A percentile compares a stretch with the other conserved stretches of the same genome.
Evolutionary conservation across 768 basidiomycete species (phyloP).

Genomic region (Termitomyces sp.): DNA sequence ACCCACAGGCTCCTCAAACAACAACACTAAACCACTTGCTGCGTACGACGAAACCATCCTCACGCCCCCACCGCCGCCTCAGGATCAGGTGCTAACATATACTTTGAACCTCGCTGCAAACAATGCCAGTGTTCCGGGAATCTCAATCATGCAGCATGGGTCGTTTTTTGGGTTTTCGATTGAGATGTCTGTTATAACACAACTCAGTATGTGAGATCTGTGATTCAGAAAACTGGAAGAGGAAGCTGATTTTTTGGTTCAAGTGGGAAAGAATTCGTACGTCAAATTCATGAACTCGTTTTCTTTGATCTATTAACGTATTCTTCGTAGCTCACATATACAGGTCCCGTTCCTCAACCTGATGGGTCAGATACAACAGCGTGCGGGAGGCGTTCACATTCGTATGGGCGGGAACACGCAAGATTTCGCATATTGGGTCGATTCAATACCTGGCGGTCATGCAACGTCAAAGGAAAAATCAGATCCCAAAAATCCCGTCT

Average conservation of each 20-base stretch:
- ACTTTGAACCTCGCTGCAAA: conserved; percentile 33
- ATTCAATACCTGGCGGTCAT: conserved; percentile 31
- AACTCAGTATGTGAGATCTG: conserved; percentile 39
- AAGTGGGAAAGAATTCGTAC: conserved; percentile 1
- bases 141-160: conserved; percentile 38
- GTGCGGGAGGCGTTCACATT: conserved; percentile 48
- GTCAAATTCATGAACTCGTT: neutral
- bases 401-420: conserved; percentile 69
- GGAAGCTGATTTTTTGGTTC: neutral
- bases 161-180: conserved; percentile 72
- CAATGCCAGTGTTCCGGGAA: conserved; percentile 23
- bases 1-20: conserved; percentile 16
- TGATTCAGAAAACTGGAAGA: neutral
- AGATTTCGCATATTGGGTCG: conserved; percentile 41
- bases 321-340: neutral
- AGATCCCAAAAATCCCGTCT: conserved; percentile 24
- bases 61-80: conserved; percentile 42
- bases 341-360: conserved; percentile 57
- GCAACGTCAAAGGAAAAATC: conserved; percentile 36
- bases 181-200: conserved; percentile 66
- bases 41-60: conserved; percentile 50
- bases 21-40: conserved; percentile 30
- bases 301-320: too few relatives aligned
- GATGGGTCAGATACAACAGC: conserved; percentile 50
- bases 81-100: conserved; percentile 36